Base-by-base conservation (phyloP, 2,329 filamentous ascomycete genomes). In the Gliomastix tumulicola region DNA sequence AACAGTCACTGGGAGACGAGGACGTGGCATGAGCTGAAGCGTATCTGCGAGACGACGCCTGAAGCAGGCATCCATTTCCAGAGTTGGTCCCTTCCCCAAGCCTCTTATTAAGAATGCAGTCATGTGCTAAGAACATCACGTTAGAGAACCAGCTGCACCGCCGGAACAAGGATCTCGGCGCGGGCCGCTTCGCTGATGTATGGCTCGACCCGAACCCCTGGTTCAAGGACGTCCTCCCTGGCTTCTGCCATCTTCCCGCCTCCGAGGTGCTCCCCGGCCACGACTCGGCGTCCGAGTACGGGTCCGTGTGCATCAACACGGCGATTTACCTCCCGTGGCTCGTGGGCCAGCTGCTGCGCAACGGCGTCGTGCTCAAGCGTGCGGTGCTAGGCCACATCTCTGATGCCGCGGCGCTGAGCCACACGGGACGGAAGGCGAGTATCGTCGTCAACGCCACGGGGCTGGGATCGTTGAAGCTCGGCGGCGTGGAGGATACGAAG, bases 31-130 rank as follows among this genome's bases (percentile, higher is more conserved):
- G 71, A 71, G 32, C 54, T 82, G 32, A 66, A 66, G 37, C 62
- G 71, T 6, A 57, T 82, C 8, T 70, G 71, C 0, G 63, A 66
- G 38, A 68, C 82, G 27, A 66, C 80, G 2, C 82, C 82, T 1
- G 84, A 88, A 44, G 78, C 83, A 7, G 84, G 83, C 10, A 74
- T 88, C 22, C 82, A 88, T 52, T 81, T 84, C 41, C 82, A 85
- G 62, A 66, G 74, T 74, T 42, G 21, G 34, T 8, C 21, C 7
- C 7, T 28, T 8, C 25, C n/a, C 25, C 25, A 6, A 13, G 4
- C 25, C n/a, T n/a, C 17, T 16, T 13, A 16, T 7, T 7, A 5
- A n/a, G 25, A 28, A 16, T 6, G 25, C 7, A 19, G 11, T 19
- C 18, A 35, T 6, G 10, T 8, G 13, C 35, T 31, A 7, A 31